These are phyloP conservation scores for Cladosporium cucumerinum DNA, from an alignment of 2,329 filamentous ascomycete species.

Conservation along the genomic window DNA sequence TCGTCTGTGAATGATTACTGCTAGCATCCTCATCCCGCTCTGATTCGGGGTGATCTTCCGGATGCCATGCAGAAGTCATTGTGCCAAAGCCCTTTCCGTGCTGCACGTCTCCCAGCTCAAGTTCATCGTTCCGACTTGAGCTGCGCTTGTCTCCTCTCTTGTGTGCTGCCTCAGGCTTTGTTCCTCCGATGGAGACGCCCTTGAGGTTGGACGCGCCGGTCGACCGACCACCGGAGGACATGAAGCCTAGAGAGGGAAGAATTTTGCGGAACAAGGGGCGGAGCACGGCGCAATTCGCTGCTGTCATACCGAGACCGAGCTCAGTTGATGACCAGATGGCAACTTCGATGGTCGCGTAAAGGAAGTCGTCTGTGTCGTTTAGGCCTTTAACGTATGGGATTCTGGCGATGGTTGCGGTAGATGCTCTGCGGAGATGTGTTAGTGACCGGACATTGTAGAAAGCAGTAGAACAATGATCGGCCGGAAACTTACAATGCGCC, in stretches of 20 bases:
- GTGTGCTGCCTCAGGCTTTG: not conserved
- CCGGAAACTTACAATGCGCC: constrained; percentile 35
- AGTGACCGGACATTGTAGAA: not conserved
- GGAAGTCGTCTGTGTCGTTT: constrained; percentile 18
- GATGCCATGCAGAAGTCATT: constrained; percentile 5
- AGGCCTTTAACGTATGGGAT: constrained; percentile 30
- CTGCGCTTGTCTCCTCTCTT: not conserved
- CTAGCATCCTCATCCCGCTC: not conserved
- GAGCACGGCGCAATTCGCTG: constrained; percentile 48
- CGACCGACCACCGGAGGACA: not conserved
- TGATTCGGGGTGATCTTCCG: not conserved
- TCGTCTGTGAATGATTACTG: constrained; percentile 13
- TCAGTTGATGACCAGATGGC: constrained; percentile 35
- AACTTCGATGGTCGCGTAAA: constrained; percentile 40
- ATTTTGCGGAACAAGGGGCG: constrained; percentile 42
- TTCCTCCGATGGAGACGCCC: not conserved
- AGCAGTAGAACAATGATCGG: not conserved
- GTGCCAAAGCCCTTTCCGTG: constrained; percentile 5
- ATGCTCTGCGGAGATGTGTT: constrained; percentile 12
- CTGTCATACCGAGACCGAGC: constrained; percentile 35
- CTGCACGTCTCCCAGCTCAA: constrained; percentile 8
- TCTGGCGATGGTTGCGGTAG: constrained; percentile 19
- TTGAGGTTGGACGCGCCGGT: not conserved
- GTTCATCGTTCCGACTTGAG: not conserved
- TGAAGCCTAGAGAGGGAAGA: not conserved